These are phyloP conservation scores for Zizania latifolia DNA, from an alignment of 176 grass and related monocot species.

Conservation along the genomic window DNA sequence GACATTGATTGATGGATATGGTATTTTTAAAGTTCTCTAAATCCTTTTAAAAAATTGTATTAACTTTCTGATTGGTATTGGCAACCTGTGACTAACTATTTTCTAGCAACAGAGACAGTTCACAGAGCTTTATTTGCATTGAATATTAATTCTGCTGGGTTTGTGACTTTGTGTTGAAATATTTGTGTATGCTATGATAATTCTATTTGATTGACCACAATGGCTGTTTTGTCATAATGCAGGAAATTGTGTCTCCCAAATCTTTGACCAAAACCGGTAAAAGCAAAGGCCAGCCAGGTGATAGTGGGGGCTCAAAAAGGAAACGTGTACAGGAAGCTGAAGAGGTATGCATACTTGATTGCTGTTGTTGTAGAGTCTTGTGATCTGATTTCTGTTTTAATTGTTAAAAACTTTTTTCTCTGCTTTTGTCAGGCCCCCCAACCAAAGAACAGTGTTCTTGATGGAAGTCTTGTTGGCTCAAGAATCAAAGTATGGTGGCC, in stretches of 20 bases:
- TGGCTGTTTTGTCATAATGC: slow-evolving; percentile 20
- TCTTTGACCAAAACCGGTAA: slow-evolving; percentile 31
- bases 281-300: slow-evolving; percentile 38
- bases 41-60: neutral
- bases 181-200: neutral
- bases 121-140: neutral
- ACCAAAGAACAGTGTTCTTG: slow-evolving; percentile 35
- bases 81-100: neutral
- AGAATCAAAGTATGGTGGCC: slow-evolving; percentile 97
- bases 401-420: neutral
- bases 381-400: slow-evolving; percentile 20
- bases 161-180: neutral
- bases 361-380: neutral
- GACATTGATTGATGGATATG: neutral
- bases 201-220: slow-evolving; percentile 10
- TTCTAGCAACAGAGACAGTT: neutral
- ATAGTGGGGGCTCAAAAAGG: slow-evolving; percentile 49
- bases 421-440: slow-evolving; percentile 35
- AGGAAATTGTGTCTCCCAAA: slow-evolving; percentile 52
- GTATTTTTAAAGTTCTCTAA: slow-evolving; percentile 7
- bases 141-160: neutral
- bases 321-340: slow-evolving; percentile 42
- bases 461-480: slow-evolving; percentile 52
- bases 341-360: slow-evolving; percentile 37
- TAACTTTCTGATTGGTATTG: neutral